Conservation (phyloP, 352 stramenopile genomes). For the Pythium plurisporium region DNA sequence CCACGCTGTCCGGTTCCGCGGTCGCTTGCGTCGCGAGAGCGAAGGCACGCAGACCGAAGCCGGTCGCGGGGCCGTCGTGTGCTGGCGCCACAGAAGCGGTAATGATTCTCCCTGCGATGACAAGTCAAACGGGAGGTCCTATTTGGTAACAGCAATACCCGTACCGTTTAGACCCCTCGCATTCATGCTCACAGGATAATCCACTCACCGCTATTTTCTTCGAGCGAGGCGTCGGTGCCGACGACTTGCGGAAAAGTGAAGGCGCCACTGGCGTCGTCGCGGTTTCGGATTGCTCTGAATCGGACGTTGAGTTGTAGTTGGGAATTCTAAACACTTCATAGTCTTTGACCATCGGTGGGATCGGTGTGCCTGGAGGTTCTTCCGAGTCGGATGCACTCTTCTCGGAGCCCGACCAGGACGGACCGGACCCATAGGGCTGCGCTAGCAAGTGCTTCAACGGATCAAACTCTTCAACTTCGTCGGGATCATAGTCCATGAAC, state of each 20-base stretch:
- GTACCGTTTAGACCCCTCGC: too few relatives aligned
- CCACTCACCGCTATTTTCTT: conserved; percentile 10
- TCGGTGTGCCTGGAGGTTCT: neutral
- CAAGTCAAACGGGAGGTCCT: conserved; percentile 12
- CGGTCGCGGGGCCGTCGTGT: conserved; percentile 44
- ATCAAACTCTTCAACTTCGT: conserved; percentile 34
- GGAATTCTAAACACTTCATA: conserved; percentile 38
- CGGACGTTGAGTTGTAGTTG: conserved; percentile 25
- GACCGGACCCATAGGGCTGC: neutral
- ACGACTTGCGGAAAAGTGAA: conserved; percentile 48
- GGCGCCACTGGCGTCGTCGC: conserved; percentile 31
- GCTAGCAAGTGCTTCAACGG: conserved; percentile 6
- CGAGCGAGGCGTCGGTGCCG: conserved; percentile 51
- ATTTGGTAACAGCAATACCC: too few relatives aligned
- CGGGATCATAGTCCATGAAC: conserved; percentile 16
- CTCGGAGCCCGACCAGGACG: conserved; percentile 16
- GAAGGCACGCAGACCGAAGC: conserved; percentile 52
- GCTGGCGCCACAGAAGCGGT: conserved; percentile 54
- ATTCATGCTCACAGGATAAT: neutral
- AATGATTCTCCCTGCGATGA: conserved; percentile 30
- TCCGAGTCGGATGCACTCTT: conserved; percentile 26
- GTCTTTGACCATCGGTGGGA: conserved; percentile 12
- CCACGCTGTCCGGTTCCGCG: conserved; percentile 45
- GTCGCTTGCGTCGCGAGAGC: conserved; percentile 35
- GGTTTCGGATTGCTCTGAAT: conserved; percentile 56